A percentile compares a stretch with the other conserved stretches of the same genome.
These are phyloP conservation scores for Meripilus lineatus DNA, from an alignment of 1,284 basidiomycete genomes.

Conservation along the genomic window DNA sequence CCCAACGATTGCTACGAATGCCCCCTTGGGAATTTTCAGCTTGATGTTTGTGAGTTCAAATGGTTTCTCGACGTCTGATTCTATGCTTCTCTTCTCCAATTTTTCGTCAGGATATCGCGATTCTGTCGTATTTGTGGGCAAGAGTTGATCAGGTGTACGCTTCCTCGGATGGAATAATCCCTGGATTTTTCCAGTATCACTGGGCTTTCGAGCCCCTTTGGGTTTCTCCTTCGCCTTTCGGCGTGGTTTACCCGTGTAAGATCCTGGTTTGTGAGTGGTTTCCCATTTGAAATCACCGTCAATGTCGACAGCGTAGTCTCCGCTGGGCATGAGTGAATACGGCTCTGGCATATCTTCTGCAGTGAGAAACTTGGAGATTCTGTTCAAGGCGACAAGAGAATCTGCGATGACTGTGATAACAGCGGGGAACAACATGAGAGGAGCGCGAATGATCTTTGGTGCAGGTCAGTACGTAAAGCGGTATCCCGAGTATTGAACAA, in stretches of 20 bases:
- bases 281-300: slow-evolving; percentile 74
- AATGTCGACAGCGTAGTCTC: slow-evolving; percentile 47
- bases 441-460: slow-evolving; percentile 48
- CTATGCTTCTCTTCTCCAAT: slow-evolving; percentile 17
- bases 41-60: slow-evolving; percentile 58
- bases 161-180: slow-evolving; percentile 14
- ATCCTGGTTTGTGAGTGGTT: slow-evolving; percentile 32
- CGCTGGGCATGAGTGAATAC: slow-evolving; percentile 40
- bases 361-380: slow-evolving; percentile 54
- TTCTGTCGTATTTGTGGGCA: slow-evolving; percentile 16
- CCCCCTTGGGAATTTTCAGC: slow-evolving; percentile 52
- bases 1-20: slow-evolving; percentile 72
- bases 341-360: slow-evolving; percentile 61
- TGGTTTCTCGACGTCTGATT: slow-evolving; percentile 43
- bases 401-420: slow-evolving; percentile 49
- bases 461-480: neutral
- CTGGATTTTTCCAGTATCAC: slow-evolving; percentile 12
- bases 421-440: slow-evolving; percentile 48
- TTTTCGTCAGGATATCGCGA: slow-evolving; percentile 11
- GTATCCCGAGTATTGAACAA: slow-evolving; percentile 19
- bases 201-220: slow-evolving; percentile 6
- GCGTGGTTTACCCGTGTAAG: slow-evolving; percentile 13
- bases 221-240: slow-evolving; percentile 8
- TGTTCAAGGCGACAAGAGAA: slow-evolving; percentile 56
- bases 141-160: slow-evolving; percentile 15